A percentile compares a stretch with the other conserved stretches of the same genome.
Evolutionary conservation across 768 basidiomycete species (phyloP).

Genomic region (Xerocomus potaroensis): DNA sequence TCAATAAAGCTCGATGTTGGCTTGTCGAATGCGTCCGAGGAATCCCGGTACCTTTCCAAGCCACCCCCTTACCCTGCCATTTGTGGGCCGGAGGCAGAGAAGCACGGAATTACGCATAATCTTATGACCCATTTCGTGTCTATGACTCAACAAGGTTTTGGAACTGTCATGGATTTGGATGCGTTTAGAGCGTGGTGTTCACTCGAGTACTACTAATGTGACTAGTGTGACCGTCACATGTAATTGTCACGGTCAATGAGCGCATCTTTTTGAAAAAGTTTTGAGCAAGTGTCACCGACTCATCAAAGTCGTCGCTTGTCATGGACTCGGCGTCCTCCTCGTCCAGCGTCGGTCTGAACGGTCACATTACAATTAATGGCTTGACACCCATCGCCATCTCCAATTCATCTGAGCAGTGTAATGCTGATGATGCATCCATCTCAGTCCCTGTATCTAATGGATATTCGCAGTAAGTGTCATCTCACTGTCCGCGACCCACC

Average conservation of each 20-base stretch:
- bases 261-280: constrained; percentile 16
- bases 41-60: constrained; percentile 35
- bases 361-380: constrained; percentile 51
- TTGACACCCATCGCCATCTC: constrained; percentile 34
- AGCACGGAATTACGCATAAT: constrained; percentile 43
- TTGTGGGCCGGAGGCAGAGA: constrained; percentile 40
- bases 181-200: constrained; percentile 20
- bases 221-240: constrained; percentile 19
- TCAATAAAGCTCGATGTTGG: constrained; percentile 6
- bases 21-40: constrained; percentile 6
- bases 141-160: constrained; percentile 41
- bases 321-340: constrained; percentile 30
- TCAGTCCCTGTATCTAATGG: constrained; percentile 48
- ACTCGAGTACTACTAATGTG: constrained; percentile 9
- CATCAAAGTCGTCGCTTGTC: constrained; percentile 1
- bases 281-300: constrained; percentile 5
- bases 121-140: constrained; percentile 56
- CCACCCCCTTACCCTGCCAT: constrained; percentile 51
- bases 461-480: constrained; percentile 51
- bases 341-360: constrained; percentile 44
- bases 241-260: constrained; percentile 17
- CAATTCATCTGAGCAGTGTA: constrained; percentile 36
- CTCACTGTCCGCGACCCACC: background rate
- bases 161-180: constrained; percentile 37
- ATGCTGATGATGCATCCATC: constrained; percentile 28